Conservation (phyloP, 2,329 filamentous ascomycete species). For the Botrytis hyacinthi region DNA sequence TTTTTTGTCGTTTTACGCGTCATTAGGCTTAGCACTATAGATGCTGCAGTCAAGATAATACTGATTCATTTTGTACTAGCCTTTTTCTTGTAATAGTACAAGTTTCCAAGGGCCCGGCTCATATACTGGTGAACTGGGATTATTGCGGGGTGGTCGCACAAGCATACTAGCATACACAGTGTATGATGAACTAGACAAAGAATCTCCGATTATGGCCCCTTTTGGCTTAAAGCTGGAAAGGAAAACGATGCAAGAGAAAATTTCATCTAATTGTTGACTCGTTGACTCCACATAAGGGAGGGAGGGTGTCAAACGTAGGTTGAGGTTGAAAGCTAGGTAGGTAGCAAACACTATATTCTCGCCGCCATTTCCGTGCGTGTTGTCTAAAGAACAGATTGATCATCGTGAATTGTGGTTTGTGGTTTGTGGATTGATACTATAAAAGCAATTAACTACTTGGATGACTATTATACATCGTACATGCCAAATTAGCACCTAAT, state of each 20-base stretch:
- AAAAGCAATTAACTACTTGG: neutral
- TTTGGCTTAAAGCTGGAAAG: neutral
- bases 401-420: neutral
- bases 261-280: neutral
- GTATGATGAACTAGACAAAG: neutral
- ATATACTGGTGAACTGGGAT: slow-evolving; percentile 15
- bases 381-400: neutral
- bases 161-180: neutral
- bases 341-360: neutral
- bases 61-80: neutral
- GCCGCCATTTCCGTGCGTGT: slow-evolving; percentile 9
- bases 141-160: slow-evolving; percentile 23
- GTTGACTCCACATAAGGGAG: neutral
- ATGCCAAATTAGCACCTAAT: neutral
- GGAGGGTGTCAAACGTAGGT: neutral
- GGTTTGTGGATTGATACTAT: neutral
- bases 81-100: slow-evolving; percentile 2
- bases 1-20: slow-evolving; percentile 17
- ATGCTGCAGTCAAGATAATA: neutral
- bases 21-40: slow-evolving; percentile 16
- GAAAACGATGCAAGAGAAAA: neutral
- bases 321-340: neutral
- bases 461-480: neutral
- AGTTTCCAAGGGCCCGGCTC: slow-evolving; percentile 21
- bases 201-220: neutral